Percentiles rank a stretch among this genome's conserved stretches.
phyloP scores from a whole-genome alignment of 1,284 basidiomycete genomes.

The Heterobasidion occidentale region DNA sequence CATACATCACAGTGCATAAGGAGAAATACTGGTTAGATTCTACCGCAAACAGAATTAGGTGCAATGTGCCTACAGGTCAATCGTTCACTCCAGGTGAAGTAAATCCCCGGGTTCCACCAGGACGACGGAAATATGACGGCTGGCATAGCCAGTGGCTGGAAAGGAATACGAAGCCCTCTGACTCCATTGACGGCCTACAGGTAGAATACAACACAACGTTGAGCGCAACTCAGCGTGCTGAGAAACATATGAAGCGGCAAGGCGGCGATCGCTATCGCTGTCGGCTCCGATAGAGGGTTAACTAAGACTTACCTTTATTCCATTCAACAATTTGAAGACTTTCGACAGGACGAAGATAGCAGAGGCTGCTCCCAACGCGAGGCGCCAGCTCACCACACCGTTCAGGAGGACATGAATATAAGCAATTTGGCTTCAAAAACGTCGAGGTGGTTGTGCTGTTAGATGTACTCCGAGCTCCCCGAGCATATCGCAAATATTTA shows the following conservation, averaged over 20 bases:
- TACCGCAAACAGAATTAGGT: background rate
- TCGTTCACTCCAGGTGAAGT: constrained; percentile 12
- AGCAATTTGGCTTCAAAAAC: no score
- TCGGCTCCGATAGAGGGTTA: background rate
- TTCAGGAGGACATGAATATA: background rate
- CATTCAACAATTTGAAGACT: constrained; percentile 7
- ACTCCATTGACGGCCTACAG: constrained; percentile 9
- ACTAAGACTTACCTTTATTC: constrained; percentile 3
- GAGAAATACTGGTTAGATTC: background rate
- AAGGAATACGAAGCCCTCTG: constrained; percentile 10
- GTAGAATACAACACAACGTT: background rate
- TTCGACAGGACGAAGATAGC: constrained; percentile 6
- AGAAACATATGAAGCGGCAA: background rate
- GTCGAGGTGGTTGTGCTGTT: no score
- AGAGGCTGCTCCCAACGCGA: background rate
- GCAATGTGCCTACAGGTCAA: constrained; percentile 6
- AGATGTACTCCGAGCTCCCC: no score
- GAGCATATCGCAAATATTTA: no score
- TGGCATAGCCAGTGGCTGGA: constrained; percentile 9
- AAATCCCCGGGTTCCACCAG: constrained; percentile 15
- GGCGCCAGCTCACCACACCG: background rate
- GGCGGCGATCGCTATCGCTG: background rate
- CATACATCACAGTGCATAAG: background rate
- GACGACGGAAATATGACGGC: constrained; percentile 12
- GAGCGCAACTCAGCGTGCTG: background rate